phyloP scores from a whole-genome alignment of 192 early-diverging fungal species.

The Helicostylum pulchrum region DNA sequence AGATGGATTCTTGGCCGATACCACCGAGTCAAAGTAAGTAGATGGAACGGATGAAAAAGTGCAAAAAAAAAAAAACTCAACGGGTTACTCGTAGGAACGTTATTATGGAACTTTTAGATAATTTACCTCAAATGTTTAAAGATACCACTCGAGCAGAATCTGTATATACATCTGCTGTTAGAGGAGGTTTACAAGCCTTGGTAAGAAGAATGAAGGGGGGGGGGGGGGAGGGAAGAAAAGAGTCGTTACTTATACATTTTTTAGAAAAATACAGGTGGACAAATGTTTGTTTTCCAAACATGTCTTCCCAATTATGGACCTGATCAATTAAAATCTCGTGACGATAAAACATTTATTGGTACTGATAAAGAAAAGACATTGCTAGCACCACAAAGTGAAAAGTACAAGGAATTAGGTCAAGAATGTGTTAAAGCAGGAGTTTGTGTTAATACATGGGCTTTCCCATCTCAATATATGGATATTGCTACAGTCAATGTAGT shows the following conservation, averaged over 20 bases:
- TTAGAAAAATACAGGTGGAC: conserved; percentile 76
- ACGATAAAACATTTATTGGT: conserved; percentile 85
- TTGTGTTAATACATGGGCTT: conserved; percentile 85
- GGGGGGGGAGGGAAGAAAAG: neutral
- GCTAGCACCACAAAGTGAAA: conserved; percentile 81
- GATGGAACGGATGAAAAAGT: too few species aligned
- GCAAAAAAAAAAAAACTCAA: too few species aligned
- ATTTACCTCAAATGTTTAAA: conserved; percentile 82
- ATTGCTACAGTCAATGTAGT: conserved; percentile 80
- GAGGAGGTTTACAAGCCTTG: conserved; percentile 75
- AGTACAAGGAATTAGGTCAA: conserved; percentile 83
- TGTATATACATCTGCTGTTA: conserved; percentile 79
- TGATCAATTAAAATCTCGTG: conserved; percentile 80
- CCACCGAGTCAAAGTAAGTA: conserved; percentile 70
- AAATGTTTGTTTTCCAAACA: conserved; percentile 87
- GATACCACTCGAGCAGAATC: conserved; percentile 76
- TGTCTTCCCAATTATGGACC: conserved; percentile 84
- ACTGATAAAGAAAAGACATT: conserved; percentile 92
- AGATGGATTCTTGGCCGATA: conserved; percentile 90
- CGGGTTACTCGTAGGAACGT: conserved; percentile 44
- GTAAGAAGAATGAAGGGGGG: conserved; percentile 31
- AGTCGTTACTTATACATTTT: neutral
- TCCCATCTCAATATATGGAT: conserved; percentile 87
- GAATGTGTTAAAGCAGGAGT: conserved; percentile 81
- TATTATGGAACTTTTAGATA: conserved; percentile 81